Evolutionary conservation across 495 filamentous ascomycete genomes (phyloP).

Genomic region (Aspergillus bertholletiae): DNA sequence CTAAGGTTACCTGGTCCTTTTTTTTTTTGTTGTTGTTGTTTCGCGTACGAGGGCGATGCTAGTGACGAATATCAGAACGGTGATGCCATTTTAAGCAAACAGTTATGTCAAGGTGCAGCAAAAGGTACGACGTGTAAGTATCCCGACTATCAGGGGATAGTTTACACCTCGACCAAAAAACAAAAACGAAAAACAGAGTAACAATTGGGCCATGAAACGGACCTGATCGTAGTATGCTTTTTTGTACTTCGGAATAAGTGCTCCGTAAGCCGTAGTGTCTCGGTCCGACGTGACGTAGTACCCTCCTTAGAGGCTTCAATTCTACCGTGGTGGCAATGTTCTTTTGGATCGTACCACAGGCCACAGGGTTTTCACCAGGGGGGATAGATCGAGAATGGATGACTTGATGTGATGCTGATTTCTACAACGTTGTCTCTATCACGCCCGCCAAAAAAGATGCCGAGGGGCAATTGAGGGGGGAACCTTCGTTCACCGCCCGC

Average conservation of each 20-base stretch:
- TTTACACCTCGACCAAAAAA: not conserved
- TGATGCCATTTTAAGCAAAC: too few species aligned
- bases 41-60: not conserved
- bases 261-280: not conserved
- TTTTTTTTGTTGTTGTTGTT: not conserved
- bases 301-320: not conserved
- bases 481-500: constrained; percentile 1
- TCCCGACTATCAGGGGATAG: not conserved
- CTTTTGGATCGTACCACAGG: not conserved
- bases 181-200: not conserved
- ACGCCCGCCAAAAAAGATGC: constrained; percentile 4
- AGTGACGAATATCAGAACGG: too few species aligned
- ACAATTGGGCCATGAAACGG: too few species aligned
- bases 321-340: not conserved
- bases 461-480: constrained; percentile 11
- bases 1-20: not conserved
- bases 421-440: not conserved
- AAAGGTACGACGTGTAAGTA: not conserved
- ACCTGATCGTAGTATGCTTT: not conserved
- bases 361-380: not conserved
- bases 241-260: not conserved
- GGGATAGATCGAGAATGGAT: not conserved
- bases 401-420: not conserved
- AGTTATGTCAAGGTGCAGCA: too few species aligned
- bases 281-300: not conserved